Evolutionary conservation across 192 early-diverging fungal genomes (phyloP).

Genomic region (Chytriomyces sp.): DNA sequence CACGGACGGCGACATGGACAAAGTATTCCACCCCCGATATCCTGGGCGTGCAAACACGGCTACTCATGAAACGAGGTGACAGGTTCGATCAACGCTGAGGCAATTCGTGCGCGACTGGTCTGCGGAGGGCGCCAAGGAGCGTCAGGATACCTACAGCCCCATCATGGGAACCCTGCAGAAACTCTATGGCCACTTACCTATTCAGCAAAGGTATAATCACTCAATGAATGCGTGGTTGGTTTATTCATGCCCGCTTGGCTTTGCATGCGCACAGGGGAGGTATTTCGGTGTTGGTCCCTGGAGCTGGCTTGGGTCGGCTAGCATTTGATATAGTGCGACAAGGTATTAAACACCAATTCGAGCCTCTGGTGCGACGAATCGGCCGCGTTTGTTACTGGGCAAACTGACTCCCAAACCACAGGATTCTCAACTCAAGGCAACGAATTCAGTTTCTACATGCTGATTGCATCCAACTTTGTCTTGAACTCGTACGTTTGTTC

Average conservation of each 20-base stretch:
- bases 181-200: conserved; percentile 54
- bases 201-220: conserved; percentile 60
- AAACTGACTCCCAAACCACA: not conserved
- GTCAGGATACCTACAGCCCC: conserved; percentile 78
- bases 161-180: conserved; percentile 72
- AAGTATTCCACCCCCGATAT: too few relatives aligned
- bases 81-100: conserved; percentile 79
- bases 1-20: conserved; percentile 82
- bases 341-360: too few relatives aligned
- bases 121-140: conserved; percentile 75
- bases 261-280: conserved; percentile 48
- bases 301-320: conserved; percentile 93
- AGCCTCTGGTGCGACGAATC: too few relatives aligned
- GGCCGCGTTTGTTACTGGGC: not conserved
- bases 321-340: conserved; percentile 85
- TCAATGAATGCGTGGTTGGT: too few relatives aligned
- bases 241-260: too few relatives aligned
- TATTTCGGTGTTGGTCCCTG: conserved; percentile 84
- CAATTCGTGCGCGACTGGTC: conserved; percentile 98
- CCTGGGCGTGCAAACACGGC: too few relatives aligned
- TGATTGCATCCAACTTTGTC: conserved; percentile 90
- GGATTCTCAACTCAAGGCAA: conserved; percentile 64
- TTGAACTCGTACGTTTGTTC: conserved; percentile 67
- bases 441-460: conserved; percentile 98
- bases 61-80: too few relatives aligned